phyloP scores from a whole-genome alignment of 2,329 filamentous ascomycete species.

The Gremmenia infestans region DNA sequence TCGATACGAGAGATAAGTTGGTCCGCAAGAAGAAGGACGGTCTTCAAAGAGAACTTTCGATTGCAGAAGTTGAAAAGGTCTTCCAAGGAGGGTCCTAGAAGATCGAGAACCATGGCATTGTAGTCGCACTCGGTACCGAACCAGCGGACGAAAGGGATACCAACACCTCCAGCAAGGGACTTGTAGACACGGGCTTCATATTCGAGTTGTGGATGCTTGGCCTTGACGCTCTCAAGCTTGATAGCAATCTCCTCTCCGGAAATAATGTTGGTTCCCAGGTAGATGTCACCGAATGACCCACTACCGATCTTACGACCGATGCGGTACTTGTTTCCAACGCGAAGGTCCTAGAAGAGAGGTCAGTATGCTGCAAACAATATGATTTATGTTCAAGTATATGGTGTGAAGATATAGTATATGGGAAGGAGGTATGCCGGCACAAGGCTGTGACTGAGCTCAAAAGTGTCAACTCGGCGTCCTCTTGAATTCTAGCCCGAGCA shows the following conservation, averaged over 20 bases:
- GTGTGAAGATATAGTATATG: neutral
- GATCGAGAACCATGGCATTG: conserved; percentile 98
- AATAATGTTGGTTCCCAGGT: conserved; percentile 98
- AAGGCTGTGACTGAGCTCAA: conserved; percentile 21
- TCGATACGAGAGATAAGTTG: conserved; percentile 99
- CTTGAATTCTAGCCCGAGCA: conserved; percentile 15
- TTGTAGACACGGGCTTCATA: conserved; percentile 96
- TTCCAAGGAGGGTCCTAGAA: conserved; percentile 91
- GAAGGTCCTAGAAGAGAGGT: conserved; percentile 69
- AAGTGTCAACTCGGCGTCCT: conserved; percentile 9
- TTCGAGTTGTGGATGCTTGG: conserved; percentile 97
- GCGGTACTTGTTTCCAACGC: conserved; percentile 99
- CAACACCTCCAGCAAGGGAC: conserved; percentile 89
- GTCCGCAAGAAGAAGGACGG: conserved; percentile 90
- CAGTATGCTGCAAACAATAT: conserved; percentile 14
- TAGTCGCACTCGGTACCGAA: conserved; percentile 99
- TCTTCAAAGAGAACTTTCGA: conserved; percentile 99
- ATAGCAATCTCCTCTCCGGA: conserved; percentile 99
- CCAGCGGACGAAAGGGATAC: conserved; percentile 98
- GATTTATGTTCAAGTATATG: neutral
- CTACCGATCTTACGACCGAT: conserved; percentile 99
- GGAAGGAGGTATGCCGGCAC: conserved; percentile 15
- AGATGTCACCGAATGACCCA: conserved; percentile 97
- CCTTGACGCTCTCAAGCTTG: conserved; percentile 99
- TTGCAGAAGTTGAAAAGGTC: conserved; percentile 99